A percentile compares a stretch with the other conserved stretches of the same genome.
Evolutionary conservation across 139 green algal genomes (phyloP).

Genomic region (Micromonas commoda): DNA sequence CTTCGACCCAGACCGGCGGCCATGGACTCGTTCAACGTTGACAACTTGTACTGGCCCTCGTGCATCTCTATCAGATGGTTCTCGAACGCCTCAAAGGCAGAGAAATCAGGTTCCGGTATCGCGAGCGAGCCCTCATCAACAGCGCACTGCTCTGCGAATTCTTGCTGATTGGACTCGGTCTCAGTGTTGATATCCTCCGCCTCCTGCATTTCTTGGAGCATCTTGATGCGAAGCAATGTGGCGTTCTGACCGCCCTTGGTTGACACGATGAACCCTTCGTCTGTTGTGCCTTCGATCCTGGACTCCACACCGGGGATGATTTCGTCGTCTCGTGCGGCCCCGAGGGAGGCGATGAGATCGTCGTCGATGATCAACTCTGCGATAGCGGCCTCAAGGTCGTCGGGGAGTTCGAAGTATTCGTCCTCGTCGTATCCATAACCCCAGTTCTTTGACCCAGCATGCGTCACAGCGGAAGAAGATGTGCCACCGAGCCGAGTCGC

Average conservation of each 20-base stretch:
- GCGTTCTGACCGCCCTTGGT: background rate
- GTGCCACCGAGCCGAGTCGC: too few relatives aligned
- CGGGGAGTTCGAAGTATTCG: conserved; percentile 11
- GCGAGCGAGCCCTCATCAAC: too few relatives aligned
- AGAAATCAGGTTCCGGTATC: too few relatives aligned
- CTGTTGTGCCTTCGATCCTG: background rate
- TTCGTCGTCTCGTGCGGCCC: background rate
- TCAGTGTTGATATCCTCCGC: background rate
- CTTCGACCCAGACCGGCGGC: background rate
- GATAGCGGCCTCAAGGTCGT: background rate
- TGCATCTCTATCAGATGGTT: background rate
- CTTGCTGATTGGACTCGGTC: background rate
- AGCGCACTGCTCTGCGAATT: too few relatives aligned
- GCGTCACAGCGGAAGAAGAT: too few relatives aligned
- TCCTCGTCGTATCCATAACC: too few relatives aligned
- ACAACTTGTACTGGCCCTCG: background rate
- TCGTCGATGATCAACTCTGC: background rate
- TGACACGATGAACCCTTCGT: background rate
- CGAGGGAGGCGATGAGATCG: background rate
- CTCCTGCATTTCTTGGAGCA: background rate
- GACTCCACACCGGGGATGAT: background rate
- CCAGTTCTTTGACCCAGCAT: too few relatives aligned
- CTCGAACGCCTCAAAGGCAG: background rate
- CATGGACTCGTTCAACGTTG: too few relatives aligned
- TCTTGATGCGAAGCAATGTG: background rate